Evolutionary conservation across 768 basidiomycete genomes (phyloP).

Genomic region (Exidia glandulosa): DNA sequence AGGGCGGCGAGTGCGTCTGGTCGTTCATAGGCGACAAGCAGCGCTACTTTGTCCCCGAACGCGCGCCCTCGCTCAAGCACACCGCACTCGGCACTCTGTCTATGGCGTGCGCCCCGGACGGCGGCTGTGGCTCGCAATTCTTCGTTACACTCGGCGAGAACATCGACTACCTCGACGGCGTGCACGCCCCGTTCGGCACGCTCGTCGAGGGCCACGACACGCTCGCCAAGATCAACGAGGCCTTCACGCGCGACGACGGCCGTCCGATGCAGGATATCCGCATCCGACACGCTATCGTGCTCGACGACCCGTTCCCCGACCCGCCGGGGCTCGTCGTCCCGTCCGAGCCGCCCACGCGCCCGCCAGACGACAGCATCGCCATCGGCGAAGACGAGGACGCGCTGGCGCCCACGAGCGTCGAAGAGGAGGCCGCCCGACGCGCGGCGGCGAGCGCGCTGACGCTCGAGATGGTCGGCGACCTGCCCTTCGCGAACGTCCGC

Average conservation of each 20-base stretch:
- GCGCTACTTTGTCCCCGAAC: constrained; percentile 85
- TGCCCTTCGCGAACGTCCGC: constrained; percentile 94
- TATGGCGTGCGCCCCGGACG: constrained; percentile 89
- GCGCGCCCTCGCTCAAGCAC: constrained; percentile 77
- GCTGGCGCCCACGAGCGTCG: constrained; percentile 68
- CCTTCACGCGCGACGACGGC: constrained; percentile 79
- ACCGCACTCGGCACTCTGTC: constrained; percentile 78
- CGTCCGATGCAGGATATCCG: constrained; percentile 89
- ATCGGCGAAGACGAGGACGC: constrained; percentile 95
- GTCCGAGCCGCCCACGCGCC: constrained; percentile 63
- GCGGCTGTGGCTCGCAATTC: constrained; percentile 92
- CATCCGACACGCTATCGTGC: constrained; percentile 89
- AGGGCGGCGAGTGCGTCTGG: constrained; percentile 84
- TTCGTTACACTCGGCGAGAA: constrained; percentile 87
- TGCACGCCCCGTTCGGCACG: constrained; percentile 89
- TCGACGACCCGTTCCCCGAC: constrained; percentile 94
- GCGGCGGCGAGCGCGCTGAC: constrained; percentile 91
- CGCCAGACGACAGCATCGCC: constrained; percentile 72
- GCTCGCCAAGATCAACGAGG: constrained; percentile 85
- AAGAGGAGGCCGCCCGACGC: constrained; percentile 77
- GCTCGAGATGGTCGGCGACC: constrained; percentile 97
- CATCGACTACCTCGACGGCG: constrained; percentile 91
- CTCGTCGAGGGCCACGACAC: constrained; percentile 93
- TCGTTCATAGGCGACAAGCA: constrained; percentile 52
- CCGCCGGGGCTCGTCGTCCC: constrained; percentile 65